Percentiles rank a stretch among this genome's conserved stretches.
Conservation (phyloP, 2,329 filamentous ascomycete species). For the Aureobasidium pullulans region DNA sequence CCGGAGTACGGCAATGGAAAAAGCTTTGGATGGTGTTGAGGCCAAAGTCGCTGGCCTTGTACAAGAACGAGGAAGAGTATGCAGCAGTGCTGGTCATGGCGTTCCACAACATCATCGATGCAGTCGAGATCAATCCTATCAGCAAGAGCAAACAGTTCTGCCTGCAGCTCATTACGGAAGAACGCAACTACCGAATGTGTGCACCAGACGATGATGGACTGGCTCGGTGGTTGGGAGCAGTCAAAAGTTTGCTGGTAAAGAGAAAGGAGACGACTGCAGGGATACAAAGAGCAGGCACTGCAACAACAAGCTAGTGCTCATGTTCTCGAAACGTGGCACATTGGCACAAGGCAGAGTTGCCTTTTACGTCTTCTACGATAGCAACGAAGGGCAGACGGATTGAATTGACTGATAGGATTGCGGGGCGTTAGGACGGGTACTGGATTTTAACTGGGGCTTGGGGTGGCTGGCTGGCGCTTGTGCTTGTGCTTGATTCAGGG, state of each 20-base stretch:
- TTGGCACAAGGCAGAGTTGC: not conserved
- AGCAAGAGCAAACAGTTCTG: slow-evolving; percentile 79
- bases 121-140: slow-evolving; percentile 84
- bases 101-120: slow-evolving; percentile 73
- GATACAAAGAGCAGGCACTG: slow-evolving; percentile 7
- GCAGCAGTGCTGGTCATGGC: slow-evolving; percentile 75
- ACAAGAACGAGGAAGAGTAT: slow-evolving; percentile 90
- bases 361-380: slow-evolving; percentile 1
- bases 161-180: slow-evolving; percentile 88
- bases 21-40: slow-evolving; percentile 88
- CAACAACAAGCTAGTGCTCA: not conserved
- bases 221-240: slow-evolving; percentile 76
- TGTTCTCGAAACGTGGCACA: not conserved
- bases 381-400: not conserved
- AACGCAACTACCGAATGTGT: slow-evolving; percentile 53
- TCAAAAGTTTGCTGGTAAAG: slow-evolving; percentile 78
- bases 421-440: not conserved
- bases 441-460: not conserved
- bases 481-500: not conserved
- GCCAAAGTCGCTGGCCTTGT: slow-evolving; percentile 75
- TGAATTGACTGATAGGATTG: not conserved
- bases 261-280: slow-evolving; percentile 44
- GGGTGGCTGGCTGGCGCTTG: not conserved
- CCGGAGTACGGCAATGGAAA: slow-evolving; percentile 88
- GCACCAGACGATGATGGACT: slow-evolving; percentile 72